Percentiles rank a stretch among this genome's conserved stretches.
Conservation (phyloP, 352 stramenopile species). For the Phytophthora cajani region DNA sequence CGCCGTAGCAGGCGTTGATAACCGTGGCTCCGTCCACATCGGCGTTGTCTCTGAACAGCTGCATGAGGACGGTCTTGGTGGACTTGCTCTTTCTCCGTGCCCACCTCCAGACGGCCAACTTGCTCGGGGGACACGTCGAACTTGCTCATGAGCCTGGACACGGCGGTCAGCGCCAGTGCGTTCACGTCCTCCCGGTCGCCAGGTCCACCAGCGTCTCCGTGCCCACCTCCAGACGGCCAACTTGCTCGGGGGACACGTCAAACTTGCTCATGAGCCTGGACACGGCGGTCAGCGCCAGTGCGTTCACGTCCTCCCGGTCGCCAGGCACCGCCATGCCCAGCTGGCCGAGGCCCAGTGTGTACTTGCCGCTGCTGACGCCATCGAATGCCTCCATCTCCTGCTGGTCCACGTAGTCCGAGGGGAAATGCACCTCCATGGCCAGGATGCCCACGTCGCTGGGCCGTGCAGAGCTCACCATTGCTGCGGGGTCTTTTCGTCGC, state of each 20-base stretch:
- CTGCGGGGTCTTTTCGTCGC: constrained; percentile 4
- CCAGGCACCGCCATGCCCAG: constrained; percentile 70
- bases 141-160: constrained; percentile 63
- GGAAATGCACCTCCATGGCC: constrained; percentile 97
- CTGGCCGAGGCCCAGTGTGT: constrained; percentile 71
- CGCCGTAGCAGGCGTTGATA: constrained; percentile 98
- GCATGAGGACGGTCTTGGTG: constrained; percentile 84
- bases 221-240: constrained; percentile 97
- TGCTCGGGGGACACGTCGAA: constrained; percentile 60
- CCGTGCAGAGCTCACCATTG: constrained; percentile 35
- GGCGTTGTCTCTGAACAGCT: constrained; percentile 69
- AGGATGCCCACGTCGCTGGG: constrained; percentile 95
- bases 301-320: constrained; percentile 80
- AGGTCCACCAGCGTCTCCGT: constrained; percentile 95
- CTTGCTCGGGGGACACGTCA: constrained; percentile 55
- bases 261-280: constrained; percentile 66
- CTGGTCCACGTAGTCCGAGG: constrained; percentile 94
- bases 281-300: constrained; percentile 67
- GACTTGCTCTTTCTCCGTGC: constrained; percentile 96
- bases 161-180: constrained; percentile 67
- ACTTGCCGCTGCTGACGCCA: constrained; percentile 76
- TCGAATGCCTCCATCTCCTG: constrained; percentile 94
- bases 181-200: constrained; percentile 81
- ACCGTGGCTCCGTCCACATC: constrained; percentile 91
- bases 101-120: constrained; percentile 96